Percentiles rank a stretch among this genome's conserved stretches.
These are phyloP conservation scores for Tolypocladium nubicola DNA, from an alignment of 2,329 filamentous ascomycete genomes.

Conservation along the genomic window DNA sequence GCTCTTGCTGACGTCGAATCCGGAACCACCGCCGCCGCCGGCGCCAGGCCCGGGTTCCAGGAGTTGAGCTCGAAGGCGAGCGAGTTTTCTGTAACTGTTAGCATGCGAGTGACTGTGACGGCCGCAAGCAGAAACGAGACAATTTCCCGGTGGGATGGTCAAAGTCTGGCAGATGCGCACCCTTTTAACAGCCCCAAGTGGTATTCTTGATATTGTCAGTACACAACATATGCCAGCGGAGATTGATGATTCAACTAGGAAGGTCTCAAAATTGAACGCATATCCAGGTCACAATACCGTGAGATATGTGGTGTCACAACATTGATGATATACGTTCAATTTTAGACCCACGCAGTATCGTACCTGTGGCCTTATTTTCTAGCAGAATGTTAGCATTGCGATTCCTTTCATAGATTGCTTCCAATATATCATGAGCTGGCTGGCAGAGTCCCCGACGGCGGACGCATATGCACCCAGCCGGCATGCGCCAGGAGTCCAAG, in stretches of 20 bases:
- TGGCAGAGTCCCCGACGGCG: too few relatives aligned
- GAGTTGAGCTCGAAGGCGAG: constrained; percentile 84
- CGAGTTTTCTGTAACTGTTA: constrained; percentile 64
- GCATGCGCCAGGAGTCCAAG: not conserved
- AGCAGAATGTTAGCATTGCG: constrained; percentile 17
- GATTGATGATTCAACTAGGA: not conserved
- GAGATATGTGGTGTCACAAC: too few relatives aligned
- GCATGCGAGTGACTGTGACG: not conserved
- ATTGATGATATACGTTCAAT: too few relatives aligned
- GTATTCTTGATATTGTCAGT: constrained; percentile 57
- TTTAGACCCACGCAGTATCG: too few relatives aligned
- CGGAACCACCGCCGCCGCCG: constrained; percentile 66
- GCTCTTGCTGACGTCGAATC: constrained; percentile 91
- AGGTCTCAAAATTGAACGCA: too few relatives aligned
- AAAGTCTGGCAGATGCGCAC: constrained; percentile 36
- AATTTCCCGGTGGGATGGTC: not conserved
- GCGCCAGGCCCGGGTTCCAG: constrained; percentile 78
- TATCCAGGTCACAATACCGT: too few relatives aligned
- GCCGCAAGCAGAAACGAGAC: not conserved
- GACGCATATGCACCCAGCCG: not conserved
- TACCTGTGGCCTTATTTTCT: constrained; percentile 99
- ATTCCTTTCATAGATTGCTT: not conserved
- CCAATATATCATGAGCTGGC: not conserved
- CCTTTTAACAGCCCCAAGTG: constrained; percentile 96
- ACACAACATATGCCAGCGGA: not conserved